Base-by-base conservation (phyloP, 2,329 filamentous ascomycete genomes). In the Alternaria metachromatica region DNA sequence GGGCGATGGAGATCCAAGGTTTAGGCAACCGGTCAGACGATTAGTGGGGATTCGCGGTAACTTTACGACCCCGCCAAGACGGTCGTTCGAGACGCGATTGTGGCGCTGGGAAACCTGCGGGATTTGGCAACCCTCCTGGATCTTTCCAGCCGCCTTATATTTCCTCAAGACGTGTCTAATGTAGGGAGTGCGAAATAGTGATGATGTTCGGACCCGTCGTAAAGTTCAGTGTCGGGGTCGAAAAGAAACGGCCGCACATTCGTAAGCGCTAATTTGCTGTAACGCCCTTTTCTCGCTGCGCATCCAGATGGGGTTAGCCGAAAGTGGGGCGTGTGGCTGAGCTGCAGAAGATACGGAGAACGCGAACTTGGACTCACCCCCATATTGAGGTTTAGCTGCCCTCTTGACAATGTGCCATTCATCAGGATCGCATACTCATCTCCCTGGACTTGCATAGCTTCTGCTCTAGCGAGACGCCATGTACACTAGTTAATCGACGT, bases 11-110 rank as follows among this genome's bases (percentile, higher is more conserved):
- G 53, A 45, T 60, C 60, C 45, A 58, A 54, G 55, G 65, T 66
- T 67, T 25, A 63, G 59, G 56, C 58, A 55, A 65, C 66, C 66
- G 64, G 66, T 69, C 57, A 67, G 58, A 55, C 12, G 15, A 62
- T 58, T 67, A 67, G 66, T 53, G 62, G 37, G 62, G 62, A 65
- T 53, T 55, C 21, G 43, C 30, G 15, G 61, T 55, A 62, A 61
- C 44, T 53, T 66, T 64, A 62, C 58, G 15, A 43, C 26, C 9
- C 4, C 50, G 61, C 64, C 61, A 66, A 65, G 60, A 41, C 30
- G 18, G 53, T 50, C 28, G 43, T 58, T 60, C 30, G 28, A 41
- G 43, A 43, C 26, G 21, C 21, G 8, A 21, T 10, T 10, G 25
- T 25, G 41, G 49, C 48, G 18, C 37, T 25, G 15, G n/a, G 28